Evolutionary conservation across 2,329 filamentous ascomycete genomes (phyloP).

Genomic region (Hymenoscyphus fraxineus): DNA sequence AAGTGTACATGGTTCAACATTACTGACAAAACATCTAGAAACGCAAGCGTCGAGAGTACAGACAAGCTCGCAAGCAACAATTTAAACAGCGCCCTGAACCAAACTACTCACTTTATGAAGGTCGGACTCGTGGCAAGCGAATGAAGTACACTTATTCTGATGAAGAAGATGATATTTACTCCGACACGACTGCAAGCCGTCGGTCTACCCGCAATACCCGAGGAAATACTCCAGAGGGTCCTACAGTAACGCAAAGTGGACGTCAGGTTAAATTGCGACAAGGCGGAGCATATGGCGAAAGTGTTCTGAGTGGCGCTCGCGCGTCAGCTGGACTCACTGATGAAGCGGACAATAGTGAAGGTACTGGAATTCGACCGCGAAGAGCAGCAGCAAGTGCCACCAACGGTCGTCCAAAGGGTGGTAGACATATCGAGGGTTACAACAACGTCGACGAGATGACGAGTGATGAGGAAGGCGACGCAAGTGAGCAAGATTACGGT

Average conservation of each 20-base stretch:
- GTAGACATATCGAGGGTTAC: constrained; percentile 48
- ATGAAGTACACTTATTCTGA: constrained; percentile 96
- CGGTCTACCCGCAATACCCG: constrained; percentile 72
- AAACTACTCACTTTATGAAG: constrained; percentile 91
- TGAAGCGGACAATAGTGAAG: constrained; percentile 42
- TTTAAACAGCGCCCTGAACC: constrained; percentile 78
- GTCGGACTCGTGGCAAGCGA: constrained; percentile 90
- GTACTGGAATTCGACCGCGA: constrained; percentile 39
- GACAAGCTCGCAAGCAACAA: constrained; percentile 67
- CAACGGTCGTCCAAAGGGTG: constrained; percentile 39
- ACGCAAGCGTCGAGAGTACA: constrained; percentile 88
- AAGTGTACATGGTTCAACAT: constrained; percentile 16
- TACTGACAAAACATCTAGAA: constrained; percentile 55
- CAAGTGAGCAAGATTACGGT: constrained; percentile 70
- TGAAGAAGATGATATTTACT: constrained; percentile 67
- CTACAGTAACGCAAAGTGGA: constrained; percentile 77
- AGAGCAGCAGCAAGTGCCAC: constrained; percentile 32
- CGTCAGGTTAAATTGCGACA: constrained; percentile 68
- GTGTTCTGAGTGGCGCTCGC: constrained; percentile 48
- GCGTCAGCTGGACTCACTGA: constrained; percentile 39
- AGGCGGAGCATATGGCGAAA: constrained; percentile 53
- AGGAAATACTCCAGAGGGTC: constrained; percentile 63
- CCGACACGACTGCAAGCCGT: constrained; percentile 58
- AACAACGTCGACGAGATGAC: constrained; percentile 58
- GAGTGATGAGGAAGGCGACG: constrained; percentile 59